Base-by-base conservation (phyloP, 495 filamentous ascomycete species). In the Bryoglossum gracile region DNA sequence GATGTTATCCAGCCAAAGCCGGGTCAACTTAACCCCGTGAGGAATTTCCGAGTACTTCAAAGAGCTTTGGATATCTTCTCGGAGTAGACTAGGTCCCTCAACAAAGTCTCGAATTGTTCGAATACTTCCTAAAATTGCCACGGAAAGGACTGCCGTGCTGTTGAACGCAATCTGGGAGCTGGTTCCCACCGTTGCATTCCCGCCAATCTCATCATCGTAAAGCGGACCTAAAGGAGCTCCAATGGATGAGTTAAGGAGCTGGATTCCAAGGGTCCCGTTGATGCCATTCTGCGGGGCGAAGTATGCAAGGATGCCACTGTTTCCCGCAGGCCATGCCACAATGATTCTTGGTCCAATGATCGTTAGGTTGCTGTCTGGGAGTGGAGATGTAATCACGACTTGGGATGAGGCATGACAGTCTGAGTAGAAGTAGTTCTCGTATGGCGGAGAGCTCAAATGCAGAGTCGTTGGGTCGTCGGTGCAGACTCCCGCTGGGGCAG, bases 381-480 rank as follows among this genome's bases (percentile, higher is more conserved):
- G 58, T 3, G 79, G 77, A 49, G 64, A 76, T 4, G 79, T 82
- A 11, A 83, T 63, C 2, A 82, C 73, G 0, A 78, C 75, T 52
- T 83, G 80, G 23, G 65, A 68, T 23, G 68, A 67, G 19, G 70
- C 65, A 43, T 79, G 69, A 62, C 79, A 81, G 57, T 76, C 74
- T n/a, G 71, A 74, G 48, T 77, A 74, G 63, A 83, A 81, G 61
- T 80, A 83, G 51, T 83, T 80, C 24, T 77, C 65, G 60, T 82
- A 82, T 0, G 80, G 80, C 8, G 48, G 37, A 32, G 50, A 49
- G 19, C 39, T 46, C 2, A 53, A 40, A 42, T 50, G 40, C 64
- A 68, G 35, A 41, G 65, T 44, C 61, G 49, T 46, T 58, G 61
- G 19, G 56, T 50, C 39, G 58, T 32, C 24, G 37, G 10, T 44